Base-by-base conservation (phyloP, 2,329 filamentous ascomycete genomes). In the Didymella keratinophila region DNA sequence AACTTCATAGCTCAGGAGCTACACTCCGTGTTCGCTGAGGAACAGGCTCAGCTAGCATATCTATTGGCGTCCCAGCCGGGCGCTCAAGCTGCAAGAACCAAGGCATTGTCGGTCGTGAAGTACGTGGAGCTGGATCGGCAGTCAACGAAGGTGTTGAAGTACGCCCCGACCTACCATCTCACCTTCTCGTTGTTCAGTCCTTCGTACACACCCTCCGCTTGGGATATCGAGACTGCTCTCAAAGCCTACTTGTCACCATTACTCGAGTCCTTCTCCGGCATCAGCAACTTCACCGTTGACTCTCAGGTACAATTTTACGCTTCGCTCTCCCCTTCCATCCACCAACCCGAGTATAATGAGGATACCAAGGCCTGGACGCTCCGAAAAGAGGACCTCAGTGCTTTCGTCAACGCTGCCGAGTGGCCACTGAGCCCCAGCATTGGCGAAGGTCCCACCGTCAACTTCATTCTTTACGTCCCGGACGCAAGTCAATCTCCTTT, bases 391-490 rank as follows among this genome's bases (percentile, higher is more conserved):
- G 93, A 97, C 69, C 83, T 99, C 1, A 92, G 92, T 36, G 93
- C 91, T 1, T 99, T 99, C 72, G 93, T 99, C 77, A 99, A 99
- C 71, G 93, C 94, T 2, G 95, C 95, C 2, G 95, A 99, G 79
- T 99, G 95, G 95, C 95, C 95, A 0, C 79, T 99, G 2, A 96
- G 91, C 62, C 94, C 94, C 0, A 97, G 92, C 56, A 98, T 99
- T 66, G 95, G 93, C 41, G 88, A 87, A 18, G 94, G 94, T 0
- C 95, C 95, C 1, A 99, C 95, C 0, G 88, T 99, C 71, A 98
- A 99, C 78, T 98, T 99, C 74, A 88, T 98, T 56, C 84, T 98
- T 27, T 99, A 95, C 71, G 87, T 96, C 8, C 92, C 93, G 6
- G 87, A 91, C 57, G 86, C 90, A 58, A 78, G 78, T 7, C 83